These are phyloP conservation scores for Corinectria fuckeliana DNA, from an alignment of 2,329 filamentous ascomycete species.

Conservation along the genomic window DNA sequence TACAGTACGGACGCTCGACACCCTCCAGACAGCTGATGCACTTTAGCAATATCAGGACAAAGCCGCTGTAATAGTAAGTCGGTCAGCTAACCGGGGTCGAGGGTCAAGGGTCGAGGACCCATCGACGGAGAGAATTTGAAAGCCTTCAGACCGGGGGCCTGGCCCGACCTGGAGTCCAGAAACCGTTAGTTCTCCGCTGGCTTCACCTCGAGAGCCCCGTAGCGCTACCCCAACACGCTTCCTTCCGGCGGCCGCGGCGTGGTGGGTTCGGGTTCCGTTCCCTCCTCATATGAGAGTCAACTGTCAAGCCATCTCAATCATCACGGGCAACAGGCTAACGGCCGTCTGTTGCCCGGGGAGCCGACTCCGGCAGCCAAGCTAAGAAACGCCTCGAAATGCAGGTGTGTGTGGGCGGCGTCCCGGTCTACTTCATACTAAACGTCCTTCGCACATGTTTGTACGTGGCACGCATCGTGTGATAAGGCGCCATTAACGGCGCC, in stretches of 20 bases:
- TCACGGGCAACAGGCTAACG: background rate
- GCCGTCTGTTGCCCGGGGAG: conserved; percentile 3
- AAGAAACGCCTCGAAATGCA: background rate
- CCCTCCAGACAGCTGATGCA: background rate
- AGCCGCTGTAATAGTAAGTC: conserved; percentile 12
- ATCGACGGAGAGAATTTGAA: conserved; percentile 12
- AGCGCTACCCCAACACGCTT: conserved; percentile 16
- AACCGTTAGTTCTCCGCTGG: conserved; percentile 33
- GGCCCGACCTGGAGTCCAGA: conserved; percentile 24
- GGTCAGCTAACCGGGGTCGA: conserved; percentile 6
- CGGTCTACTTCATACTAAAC: too few relatives aligned
- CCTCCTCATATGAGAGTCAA: background rate
- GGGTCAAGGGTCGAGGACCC: background rate
- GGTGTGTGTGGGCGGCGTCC: background rate
- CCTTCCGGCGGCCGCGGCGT: conserved; percentile 9
- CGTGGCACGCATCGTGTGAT: conserved; percentile 14
- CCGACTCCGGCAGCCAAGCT: background rate
- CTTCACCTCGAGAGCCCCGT: conserved; percentile 22
- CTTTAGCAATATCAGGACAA: background rate
- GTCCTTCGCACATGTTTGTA: background rate
- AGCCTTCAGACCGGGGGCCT: conserved; percentile 29
- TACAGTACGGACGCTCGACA: too few relatives aligned
- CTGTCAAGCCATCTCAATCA: background rate
- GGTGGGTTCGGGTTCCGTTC: conserved; percentile 2
- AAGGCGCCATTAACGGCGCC: conserved; percentile 6